These are phyloP conservation scores for Amanita subjunquillea DNA, from an alignment of 768 basidiomycete genomes.

Conservation along the genomic window DNA sequence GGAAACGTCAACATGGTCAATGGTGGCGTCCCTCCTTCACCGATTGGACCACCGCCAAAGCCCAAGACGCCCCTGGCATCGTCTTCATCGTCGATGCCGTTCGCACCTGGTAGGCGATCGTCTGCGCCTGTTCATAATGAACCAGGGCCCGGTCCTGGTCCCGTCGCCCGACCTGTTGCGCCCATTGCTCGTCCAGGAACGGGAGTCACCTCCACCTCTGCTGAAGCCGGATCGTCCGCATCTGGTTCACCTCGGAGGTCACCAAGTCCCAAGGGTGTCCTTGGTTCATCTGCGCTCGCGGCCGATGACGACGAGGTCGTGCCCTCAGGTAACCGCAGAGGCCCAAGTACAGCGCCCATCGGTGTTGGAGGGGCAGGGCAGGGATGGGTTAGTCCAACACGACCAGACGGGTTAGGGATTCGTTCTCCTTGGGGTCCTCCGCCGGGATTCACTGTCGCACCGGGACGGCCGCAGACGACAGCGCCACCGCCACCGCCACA, in stretches of 20 bases:
- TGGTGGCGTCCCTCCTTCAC: conserved; percentile 21
- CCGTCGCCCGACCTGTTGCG: conserved; percentile 51
- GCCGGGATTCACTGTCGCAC: conserved; percentile 10
- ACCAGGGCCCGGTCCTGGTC: conserved; percentile 35
- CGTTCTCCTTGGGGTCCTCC: conserved; percentile 15
- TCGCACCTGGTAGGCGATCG: conserved; percentile 37
- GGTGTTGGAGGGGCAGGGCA: conserved; percentile 11
- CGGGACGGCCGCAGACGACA: conserved; percentile 8
- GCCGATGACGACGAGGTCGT: conserved; percentile 79
- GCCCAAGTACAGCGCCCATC: conserved; percentile 18
- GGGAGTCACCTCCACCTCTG: conserved; percentile 18
- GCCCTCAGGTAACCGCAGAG: conserved; percentile 31
- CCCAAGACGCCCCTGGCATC: conserved; percentile 26
- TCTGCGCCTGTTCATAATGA: conserved; percentile 20
- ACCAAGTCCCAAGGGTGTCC: conserved; percentile 51
- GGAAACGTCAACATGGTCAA: conserved; percentile 11
- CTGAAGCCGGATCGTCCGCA: conserved; percentile 47
- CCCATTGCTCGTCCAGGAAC: conserved; percentile 61
- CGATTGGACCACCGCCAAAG: conserved; percentile 49
- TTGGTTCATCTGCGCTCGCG: conserved; percentile 70
- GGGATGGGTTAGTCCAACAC: conserved; percentile 5
- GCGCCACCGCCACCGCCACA: neutral
- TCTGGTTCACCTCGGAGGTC: conserved; percentile 49
- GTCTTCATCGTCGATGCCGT: conserved; percentile 20
- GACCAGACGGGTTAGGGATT: conserved; percentile 10